Evolutionary conservation across 805 yeast species (phyloP), one percentile per base, ranked within the genome.

Genomic region (Clavispora vitiphila): DNA sequence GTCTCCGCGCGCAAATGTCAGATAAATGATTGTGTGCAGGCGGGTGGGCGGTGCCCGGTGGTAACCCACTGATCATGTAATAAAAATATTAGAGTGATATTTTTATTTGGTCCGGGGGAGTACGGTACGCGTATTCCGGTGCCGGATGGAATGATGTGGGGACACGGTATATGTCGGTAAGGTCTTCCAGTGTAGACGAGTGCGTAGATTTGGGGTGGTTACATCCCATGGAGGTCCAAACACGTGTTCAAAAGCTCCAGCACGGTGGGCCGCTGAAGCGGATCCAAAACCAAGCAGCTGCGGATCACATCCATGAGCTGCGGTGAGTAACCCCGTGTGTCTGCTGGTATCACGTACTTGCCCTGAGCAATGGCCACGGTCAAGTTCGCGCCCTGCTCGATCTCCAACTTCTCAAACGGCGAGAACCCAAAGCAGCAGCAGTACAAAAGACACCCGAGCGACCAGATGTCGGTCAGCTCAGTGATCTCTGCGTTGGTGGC

Each of bases 391-490:
- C 97, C 97, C 44, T 80, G 78, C 31, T 83, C 81, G 35, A 77
- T 72, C 54, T 87, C 93, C 58, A 85, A 81, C 56, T 86, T 73
- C 57, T 89, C 96, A 60, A 90, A 90, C 1, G 98, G 98, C 4
- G 96, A 85, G 23, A 72, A 72, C 0, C 84, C 83, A 64, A 85
- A 90, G 60, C 91, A 71, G 49, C 86, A 64, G 1, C 89, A 78
- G 60, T 86, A 90, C 14, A 88, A 58, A 1, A 88, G 70, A 56
- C 96, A 88, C 0, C 98, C 98, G 22, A 90, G 61, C 3, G 95
- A 83, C 98, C 98, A 90, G 20, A 91, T 78, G 60, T 90, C 98
- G 4, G 85, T 81, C 44, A 77, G 76, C 54, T 86, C 95, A 47
- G 81, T 80, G 35, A 90, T 70, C 5, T 62, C 62, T n/a, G 77